Base-by-base conservation (phyloP, 768 basidiomycete genomes). In the Jaapia argillacea region DNA sequence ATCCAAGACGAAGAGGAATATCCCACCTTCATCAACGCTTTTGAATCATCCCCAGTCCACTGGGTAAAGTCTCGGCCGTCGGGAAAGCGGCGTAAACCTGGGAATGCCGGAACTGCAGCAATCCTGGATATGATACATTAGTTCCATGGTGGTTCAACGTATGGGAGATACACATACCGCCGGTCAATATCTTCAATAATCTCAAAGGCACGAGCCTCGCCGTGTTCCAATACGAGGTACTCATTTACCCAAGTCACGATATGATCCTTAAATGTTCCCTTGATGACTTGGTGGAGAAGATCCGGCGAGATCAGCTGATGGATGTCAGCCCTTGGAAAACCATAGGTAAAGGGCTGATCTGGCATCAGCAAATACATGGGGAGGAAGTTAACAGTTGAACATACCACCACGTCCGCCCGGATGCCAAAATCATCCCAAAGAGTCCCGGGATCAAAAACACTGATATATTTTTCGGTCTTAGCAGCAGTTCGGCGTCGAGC, bases 1-100 rank as follows among this genome's bases (percentile, higher is more conserved):
- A n/a, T n/a, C n/a, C n/a, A n/a, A n/a, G n/a, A 22, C 6, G 10
- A 12, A 25, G 13, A 42, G 12, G 41, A 24, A 12, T 12, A 7
- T 12, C 20, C 10, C 22, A 64, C 63, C 57, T 66, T 67, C 61
- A 67, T 67, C 4, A 67, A 41, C 0, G 54, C 62, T 24, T 68
- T 68, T 2, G 61, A 67, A 18, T 68, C 58, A 28, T 67, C 46
- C 3, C 64, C 57, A 0, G 64, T 68, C 66, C 66, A 68, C 24
- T 67, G 66, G 16, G 61, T 59, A 41, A 65, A 66, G 1, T 49
- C 44, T 0, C 44, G 39, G 1, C 65, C 63, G 23, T 65, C 48
- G 2, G 54, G 54, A 22, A 68, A 67, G 0, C 49, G 42, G 4
- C 50, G 40, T 0, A 65, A 51, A 0, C 58, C 58, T 0, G 59